phyloP scores from a whole-genome alignment of 2,329 filamentous ascomycete species.

The Whalleya microplaca region DNA sequence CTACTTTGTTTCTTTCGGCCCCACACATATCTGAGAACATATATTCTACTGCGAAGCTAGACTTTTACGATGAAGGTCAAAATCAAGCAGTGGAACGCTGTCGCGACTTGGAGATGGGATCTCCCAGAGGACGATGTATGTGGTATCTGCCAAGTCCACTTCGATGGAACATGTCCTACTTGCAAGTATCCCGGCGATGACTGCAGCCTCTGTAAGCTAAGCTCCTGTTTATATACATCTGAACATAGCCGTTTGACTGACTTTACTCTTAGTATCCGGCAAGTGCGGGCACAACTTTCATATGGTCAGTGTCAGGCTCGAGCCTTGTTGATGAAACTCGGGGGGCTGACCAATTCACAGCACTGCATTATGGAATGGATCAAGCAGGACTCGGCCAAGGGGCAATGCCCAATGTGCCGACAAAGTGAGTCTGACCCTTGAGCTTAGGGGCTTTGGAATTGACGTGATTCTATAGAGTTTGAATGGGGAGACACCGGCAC shows the following conservation, averaged over 20 bases:
- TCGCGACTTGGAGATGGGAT: constrained; percentile 97
- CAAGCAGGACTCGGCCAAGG: constrained; percentile 89
- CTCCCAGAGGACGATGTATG: constrained; percentile 97
- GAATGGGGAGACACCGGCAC: constrained; percentile 34
- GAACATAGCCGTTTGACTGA: constrained; percentile 15
- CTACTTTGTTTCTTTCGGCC: not conserved
- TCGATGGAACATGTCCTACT: constrained; percentile 95
- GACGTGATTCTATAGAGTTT: constrained; percentile 32
- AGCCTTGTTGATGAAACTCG: not conserved
- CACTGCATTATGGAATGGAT: constrained; percentile 98
- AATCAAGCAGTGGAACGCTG: constrained; percentile 89
- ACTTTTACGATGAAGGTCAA: constrained; percentile 81
- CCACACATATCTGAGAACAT: not conserved
- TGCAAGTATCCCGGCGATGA: constrained; percentile 98
- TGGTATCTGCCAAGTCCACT: constrained; percentile 96
- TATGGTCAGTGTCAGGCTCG: constrained; percentile 77
- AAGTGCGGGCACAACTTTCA: constrained; percentile 98
- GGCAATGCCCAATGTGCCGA: constrained; percentile 96
- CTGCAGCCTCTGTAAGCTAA: constrained; percentile 78
- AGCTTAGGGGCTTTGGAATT: constrained; percentile 2
- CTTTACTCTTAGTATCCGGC: constrained; percentile 71
- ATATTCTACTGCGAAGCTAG: not conserved
- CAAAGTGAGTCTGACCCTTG: constrained; percentile 66
- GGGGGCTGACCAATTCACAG: constrained; percentile 48
- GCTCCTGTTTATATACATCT: not conserved